Conservation (phyloP, 176 grass and related monocot species). For the Eragrostis curvula region DNA sequence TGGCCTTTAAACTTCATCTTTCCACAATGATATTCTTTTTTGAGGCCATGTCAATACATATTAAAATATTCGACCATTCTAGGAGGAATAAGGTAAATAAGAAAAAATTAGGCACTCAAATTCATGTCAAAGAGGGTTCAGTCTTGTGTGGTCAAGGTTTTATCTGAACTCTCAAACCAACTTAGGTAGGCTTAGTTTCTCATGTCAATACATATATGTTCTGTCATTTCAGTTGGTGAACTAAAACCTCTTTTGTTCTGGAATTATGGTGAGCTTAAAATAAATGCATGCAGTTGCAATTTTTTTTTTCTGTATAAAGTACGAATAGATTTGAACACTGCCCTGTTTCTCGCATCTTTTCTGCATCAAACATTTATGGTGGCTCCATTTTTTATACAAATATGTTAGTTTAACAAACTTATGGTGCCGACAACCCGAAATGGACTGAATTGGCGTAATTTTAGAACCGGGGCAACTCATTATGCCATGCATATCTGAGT, state of each 20-base stretch:
- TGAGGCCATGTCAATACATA: not conserved
- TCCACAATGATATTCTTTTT: not conserved
- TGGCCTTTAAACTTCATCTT: conserved; percentile 24
- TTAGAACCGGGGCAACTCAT: conserved; percentile 7
- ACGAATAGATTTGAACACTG: not conserved
- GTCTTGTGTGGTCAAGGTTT: not conserved
- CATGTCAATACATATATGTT: not conserved
- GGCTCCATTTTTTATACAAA: conserved; percentile 17
- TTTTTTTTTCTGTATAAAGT: not conserved
- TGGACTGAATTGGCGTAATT: not conserved
- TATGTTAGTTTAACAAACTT: conserved; percentile 10
- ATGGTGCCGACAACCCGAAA: conserved; percentile 5
- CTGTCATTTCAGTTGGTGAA: conserved; percentile 7
- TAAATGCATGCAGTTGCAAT: not conserved
- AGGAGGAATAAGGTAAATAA: not conserved
- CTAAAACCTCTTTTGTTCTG: not conserved
- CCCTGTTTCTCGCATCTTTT: not conserved
- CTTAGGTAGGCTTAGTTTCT: not conserved
- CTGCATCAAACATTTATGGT: not conserved
- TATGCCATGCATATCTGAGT: not conserved
- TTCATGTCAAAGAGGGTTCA: not conserved
- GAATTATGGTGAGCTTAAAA: not conserved
- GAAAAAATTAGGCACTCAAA: not conserved
- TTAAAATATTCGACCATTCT: not conserved
- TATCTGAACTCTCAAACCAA: not conserved